Base-by-base conservation (phyloP, 2,329 filamentous ascomycete genomes). In the Pseudogymnoascus destructans region DNA sequence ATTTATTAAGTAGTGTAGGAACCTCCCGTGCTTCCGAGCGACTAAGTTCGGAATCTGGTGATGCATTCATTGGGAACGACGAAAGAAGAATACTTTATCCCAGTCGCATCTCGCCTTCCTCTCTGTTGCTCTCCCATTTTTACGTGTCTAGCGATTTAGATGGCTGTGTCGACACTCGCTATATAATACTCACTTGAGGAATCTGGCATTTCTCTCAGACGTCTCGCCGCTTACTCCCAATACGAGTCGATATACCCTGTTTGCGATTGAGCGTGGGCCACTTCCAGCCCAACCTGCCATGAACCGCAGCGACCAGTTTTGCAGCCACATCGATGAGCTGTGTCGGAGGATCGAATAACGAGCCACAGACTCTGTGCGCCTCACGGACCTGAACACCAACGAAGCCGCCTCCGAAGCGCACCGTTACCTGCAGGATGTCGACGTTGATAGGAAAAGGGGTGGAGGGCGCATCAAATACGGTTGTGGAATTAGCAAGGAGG, bases 401-500 rank as follows among this genome's bases (percentile, higher is more conserved):
- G 10, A 56, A 36, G 21, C 13, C 8, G 30, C 27, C 6, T 23
- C 15, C 17, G 27, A 33, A 13, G 15, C n/a, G 30, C 25, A 17
- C 10, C 15, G 9, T 25, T n/a, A 30, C n/a, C 25, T 19, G 5
- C 25, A 52, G 13, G 25, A 52, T 52, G 46, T 52, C 25, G 46
- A 32, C 9, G 1, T 52, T 52, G 15, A 9, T 52, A 30, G n/a
- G n/a, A 23, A 56, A 56, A 23, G 21, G 32, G 55, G 10, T 58
- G 17, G 62, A 62, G 57, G 61, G 59, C 64, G 66, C 62, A 33
- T 66, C 67, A 58, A 61, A 57, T 25, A 67, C 66, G 27, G 23
- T 67, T 15, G 63, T 42, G 46, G 64, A 66, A 46, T 63, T 70
- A 21, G 65, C 62, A 25, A 69, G 68, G 61, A 78, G 81, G 60